Conservation (phyloP, 2,329 filamentous ascomycete species). For the Pleoardoris graminearum region DNA sequence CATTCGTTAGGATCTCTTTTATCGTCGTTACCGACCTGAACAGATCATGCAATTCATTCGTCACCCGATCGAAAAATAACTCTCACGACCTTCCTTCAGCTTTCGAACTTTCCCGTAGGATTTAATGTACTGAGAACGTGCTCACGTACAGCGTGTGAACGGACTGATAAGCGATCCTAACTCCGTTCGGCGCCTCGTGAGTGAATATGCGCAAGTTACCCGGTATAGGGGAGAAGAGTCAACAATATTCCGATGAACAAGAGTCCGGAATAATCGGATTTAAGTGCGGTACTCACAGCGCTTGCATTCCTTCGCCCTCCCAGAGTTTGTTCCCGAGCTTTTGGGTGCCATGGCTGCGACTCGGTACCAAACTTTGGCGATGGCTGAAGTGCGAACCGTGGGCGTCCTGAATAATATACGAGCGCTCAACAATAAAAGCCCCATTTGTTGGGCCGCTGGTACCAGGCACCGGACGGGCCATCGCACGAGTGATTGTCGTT, state of each 20-base stretch:
- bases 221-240: neutral
- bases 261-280: neutral
- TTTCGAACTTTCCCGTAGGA: neutral
- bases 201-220: constrained; percentile 10
- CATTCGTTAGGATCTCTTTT: no score
- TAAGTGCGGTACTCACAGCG: neutral
- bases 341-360: no score
- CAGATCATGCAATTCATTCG: no score
- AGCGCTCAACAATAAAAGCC: no score
- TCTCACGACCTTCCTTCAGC: neutral
- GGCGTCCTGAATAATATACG: no score
- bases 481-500: neutral
- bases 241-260: neutral
- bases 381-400: no score
- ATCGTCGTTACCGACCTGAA: no score
- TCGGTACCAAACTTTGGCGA: no score
- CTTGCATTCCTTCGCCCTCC: neutral
- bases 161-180: neutral
- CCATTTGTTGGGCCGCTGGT: no score
- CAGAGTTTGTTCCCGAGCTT: neutral
- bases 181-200: constrained; percentile 1
- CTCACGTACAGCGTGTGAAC: neutral
- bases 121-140: neutral
- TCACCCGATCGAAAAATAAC: neutral
- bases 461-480: no score